Percentiles rank a stretch among this genome's conserved stretches.
Evolutionary conservation across 2,329 filamentous ascomycete genomes (phyloP).

Genomic region (Hymenoscyphus infarciens): DNA sequence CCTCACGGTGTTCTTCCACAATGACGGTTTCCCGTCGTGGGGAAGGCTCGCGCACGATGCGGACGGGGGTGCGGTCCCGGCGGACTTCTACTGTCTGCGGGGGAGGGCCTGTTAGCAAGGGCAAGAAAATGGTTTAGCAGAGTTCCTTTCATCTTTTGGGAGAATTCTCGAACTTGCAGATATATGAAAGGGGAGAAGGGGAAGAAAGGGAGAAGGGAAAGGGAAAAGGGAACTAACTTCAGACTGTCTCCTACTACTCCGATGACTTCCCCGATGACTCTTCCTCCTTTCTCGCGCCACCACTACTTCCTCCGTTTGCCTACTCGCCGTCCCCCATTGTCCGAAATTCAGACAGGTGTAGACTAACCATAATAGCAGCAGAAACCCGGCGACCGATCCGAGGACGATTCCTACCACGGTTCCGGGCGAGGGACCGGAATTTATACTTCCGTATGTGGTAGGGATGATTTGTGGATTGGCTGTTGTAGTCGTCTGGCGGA

Average conservation of each 20-base stretch:
- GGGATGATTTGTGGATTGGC: slow-evolving; percentile 61
- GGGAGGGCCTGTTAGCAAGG: slow-evolving; percentile 9
- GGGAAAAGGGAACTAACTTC: slow-evolving; percentile 17
- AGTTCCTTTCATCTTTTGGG: neutral
- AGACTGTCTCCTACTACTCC: slow-evolving; percentile 15
- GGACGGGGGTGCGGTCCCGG: slow-evolving; percentile 20
- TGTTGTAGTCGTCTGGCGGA: slow-evolving; percentile 27
- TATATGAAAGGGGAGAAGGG: no score
- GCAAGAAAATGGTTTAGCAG: slow-evolving; percentile 3
- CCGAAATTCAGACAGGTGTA: slow-evolving; percentile 35
- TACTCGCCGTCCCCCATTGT: slow-evolving; percentile 5
- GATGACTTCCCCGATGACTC: slow-evolving; percentile 20
- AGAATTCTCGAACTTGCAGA: neutral
- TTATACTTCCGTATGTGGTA: slow-evolving; percentile 54
- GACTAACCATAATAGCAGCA: slow-evolving; percentile 50
- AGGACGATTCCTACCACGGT: slow-evolving; percentile 58
- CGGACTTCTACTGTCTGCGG: slow-evolving; percentile 30
- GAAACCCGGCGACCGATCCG: slow-evolving; percentile 50
- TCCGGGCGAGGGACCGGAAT: slow-evolving; percentile 51
- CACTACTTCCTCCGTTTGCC: slow-evolving; percentile 25
- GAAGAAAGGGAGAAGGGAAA: no score
- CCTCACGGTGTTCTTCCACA: slow-evolving; percentile 31
- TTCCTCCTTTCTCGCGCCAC: slow-evolving; percentile 17
- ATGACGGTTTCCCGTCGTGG: slow-evolving; percentile 31
- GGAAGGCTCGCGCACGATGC: slow-evolving; percentile 26